Evolutionary conservation across 2,329 filamentous ascomycete genomes (phyloP).

Genomic region (Thermomyces lanuginosus): DNA sequence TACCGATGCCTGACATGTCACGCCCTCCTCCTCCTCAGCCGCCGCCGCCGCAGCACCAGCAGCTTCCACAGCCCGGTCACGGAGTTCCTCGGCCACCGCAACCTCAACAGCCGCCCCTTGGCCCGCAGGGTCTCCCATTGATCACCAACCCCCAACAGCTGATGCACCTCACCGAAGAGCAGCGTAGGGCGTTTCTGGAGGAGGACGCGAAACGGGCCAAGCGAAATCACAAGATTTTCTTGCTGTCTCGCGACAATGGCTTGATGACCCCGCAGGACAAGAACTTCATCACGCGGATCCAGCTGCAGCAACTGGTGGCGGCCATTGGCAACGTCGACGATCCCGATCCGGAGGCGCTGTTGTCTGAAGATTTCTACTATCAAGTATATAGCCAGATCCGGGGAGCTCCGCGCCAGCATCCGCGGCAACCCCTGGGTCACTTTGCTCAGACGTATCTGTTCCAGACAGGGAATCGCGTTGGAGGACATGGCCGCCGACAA

Average conservation of each 20-base stretch:
- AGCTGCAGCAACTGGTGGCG: slow-evolving; percentile 86
- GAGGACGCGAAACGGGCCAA: slow-evolving; percentile 93
- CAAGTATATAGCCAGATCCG: slow-evolving; percentile 93
- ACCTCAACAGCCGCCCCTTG: slow-evolving; percentile 18
- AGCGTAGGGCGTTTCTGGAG: slow-evolving; percentile 66
- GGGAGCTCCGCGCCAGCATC: slow-evolving; percentile 74
- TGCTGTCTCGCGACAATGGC: slow-evolving; percentile 84
- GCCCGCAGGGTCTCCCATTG: slow-evolving; percentile 30
- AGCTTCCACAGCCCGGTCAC: slow-evolving; percentile 1
- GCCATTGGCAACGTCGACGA: slow-evolving; percentile 79
- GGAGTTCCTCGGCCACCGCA: slow-evolving; percentile 18
- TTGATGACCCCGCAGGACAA: slow-evolving; percentile 99
- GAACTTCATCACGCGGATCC: slow-evolving; percentile 96
- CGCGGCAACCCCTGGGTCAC: slow-evolving; percentile 81
- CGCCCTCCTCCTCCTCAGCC: slow-evolving; percentile 4
- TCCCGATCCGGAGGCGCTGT: slow-evolving; percentile 58
- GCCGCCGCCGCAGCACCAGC: slow-evolving; percentile 2
- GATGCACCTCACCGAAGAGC: slow-evolving; percentile 62
- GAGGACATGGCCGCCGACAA: slow-evolving; percentile 49
- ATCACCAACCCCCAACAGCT: slow-evolving; percentile 57
- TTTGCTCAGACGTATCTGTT: slow-evolving; percentile 97
- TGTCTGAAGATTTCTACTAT: slow-evolving; percentile 95
- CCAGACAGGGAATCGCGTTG: slow-evolving; percentile 75
- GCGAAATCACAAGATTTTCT: slow-evolving; percentile 93
- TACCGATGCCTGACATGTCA: too few species aligned